phyloP scores from a whole-genome alignment of 306 rosid genomes.

The Lathyrus tuberosus region DNA sequence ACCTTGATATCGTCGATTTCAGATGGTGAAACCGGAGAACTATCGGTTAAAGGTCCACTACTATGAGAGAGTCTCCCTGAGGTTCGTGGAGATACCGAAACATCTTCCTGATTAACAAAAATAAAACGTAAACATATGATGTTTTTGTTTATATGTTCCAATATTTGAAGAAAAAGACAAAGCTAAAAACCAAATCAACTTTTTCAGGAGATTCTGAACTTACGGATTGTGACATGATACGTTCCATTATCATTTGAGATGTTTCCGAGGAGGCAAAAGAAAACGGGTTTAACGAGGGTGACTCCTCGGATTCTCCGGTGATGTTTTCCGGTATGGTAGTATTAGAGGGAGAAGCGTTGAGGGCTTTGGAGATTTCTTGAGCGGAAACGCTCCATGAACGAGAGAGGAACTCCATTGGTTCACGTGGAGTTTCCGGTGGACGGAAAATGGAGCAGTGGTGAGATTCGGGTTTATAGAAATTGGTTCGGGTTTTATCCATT shows the following conservation, averaged over 20 bases:
- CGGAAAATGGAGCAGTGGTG: constrained; percentile 45
- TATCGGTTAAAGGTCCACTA: constrained; percentile 88
- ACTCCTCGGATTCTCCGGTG: constrained; percentile 59
- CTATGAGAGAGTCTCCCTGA: constrained; percentile 94
- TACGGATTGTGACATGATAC: constrained; percentile 93
- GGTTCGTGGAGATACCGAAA: constrained; percentile 84
- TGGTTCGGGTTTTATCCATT: constrained; percentile 49
- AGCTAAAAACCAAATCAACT: neutral
- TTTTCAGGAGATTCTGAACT: constrained; percentile 14
- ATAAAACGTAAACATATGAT: neutral
- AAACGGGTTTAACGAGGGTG: constrained; percentile 76
- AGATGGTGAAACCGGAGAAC: constrained; percentile 91
- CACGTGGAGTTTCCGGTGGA: constrained; percentile 76
- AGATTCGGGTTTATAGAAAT: constrained; percentile 59
- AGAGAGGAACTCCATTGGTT: constrained; percentile 89
- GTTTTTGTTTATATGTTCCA: neutral
- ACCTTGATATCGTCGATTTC: constrained; percentile 91
- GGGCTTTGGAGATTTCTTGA: constrained; percentile 73
- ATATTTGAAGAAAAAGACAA: neutral
- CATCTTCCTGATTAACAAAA: constrained; percentile 71
- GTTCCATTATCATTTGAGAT: constrained; percentile 89
- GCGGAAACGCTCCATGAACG: constrained; percentile 95
- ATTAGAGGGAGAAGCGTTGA: constrained; percentile 52
- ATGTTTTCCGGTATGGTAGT: constrained; percentile 58
- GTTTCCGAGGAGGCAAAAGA: constrained; percentile 86